A percentile compares a stretch with the other conserved stretches of the same genome.
Evolutionary conservation across 768 basidiomycete genomes (phyloP).

Genomic region (Exidia glandulosa): DNA sequence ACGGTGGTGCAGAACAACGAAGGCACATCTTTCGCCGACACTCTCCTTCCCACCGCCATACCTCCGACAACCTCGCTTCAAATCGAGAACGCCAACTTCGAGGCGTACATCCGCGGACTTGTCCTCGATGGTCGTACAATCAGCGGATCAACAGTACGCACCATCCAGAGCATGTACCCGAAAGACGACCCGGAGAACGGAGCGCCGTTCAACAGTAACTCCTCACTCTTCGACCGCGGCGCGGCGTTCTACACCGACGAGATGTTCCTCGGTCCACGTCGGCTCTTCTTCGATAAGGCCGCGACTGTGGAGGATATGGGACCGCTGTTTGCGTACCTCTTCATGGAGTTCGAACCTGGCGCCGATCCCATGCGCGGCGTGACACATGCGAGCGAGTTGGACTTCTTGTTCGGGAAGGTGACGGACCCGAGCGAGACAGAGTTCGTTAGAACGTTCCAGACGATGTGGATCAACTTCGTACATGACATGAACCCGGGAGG

Average conservation of each 20-base stretch:
- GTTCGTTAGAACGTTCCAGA: conserved; percentile 37
- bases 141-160: conserved; percentile 28
- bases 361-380: conserved; percentile 20
- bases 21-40: conserved; percentile 34
- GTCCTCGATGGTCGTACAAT: conserved; percentile 44
- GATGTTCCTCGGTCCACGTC: conserved; percentile 42
- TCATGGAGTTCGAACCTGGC: conserved; percentile 10
- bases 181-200: conserved; percentile 37
- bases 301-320: conserved; percentile 26
- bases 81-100: conserved; percentile 34
- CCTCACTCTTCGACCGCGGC: conserved; percentile 46
- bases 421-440: conserved; percentile 24
- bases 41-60: conserved; percentile 27
- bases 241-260: conserved; percentile 48
- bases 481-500: conserved; percentile 45
- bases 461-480: conserved; percentile 48
- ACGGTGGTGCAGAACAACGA: conserved; percentile 42
- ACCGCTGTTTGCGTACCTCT: conserved; percentile 44
- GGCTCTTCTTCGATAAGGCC: conserved; percentile 40
- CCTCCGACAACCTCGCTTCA: conserved; percentile 10
- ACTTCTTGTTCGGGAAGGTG: conserved; percentile 31
- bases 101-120: conserved; percentile 34
- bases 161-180: conserved; percentile 32
- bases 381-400: conserved; percentile 38
- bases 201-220: conserved; percentile 45